Base-by-base conservation (phyloP, 2,329 filamentous ascomycete species). In the Apiospora malaysiana region DNA sequence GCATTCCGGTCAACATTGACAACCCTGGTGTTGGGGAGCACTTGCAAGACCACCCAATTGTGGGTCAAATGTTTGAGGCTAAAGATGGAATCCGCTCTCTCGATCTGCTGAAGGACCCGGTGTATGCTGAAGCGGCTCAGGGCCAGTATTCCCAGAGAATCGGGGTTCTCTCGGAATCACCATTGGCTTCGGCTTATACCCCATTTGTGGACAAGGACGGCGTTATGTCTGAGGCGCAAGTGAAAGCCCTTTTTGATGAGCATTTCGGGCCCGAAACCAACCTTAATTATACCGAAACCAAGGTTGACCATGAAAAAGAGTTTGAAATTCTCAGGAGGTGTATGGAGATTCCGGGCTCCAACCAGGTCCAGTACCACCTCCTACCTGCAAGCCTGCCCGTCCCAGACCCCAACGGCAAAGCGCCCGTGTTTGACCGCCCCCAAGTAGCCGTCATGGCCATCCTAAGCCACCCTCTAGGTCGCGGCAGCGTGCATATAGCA, bases 401-500 rank as follows among this genome's bases (percentile, higher is more conserved):
- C 72, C 76, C 72, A 2, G 70, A 79, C 72, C 76, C 74, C 10
- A 77, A 79, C 40, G 74, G 73, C 5, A 75, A 75, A 69, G 70
- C 72, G 3, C 73, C 73, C 78, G 40, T 76, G 75, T 1, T 81
- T 82, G 4, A 79, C 83, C 71, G 86, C 90, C 74, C 89, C 87
- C 76, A 83, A 21, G 59, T 89, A 68, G 86, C 88, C 18, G 82
- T 87, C 71, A 86, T 87, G 74, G 84, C 86, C 0, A 88, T 89
- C 72, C 86, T 90, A 37, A 88, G 88, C 69, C 90, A 91, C 70
- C 90, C 90, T 0, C 86, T 89, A 74, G 89, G 87, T 1, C 85
- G 89, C 0, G 90, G 90, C 6, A 82, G 83, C 49, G 85, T 90
- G 70, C 90, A 91, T 79, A 88, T 91, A 72, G 80, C 79, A 14